Evolutionary conservation across 441 rosid species (phyloP), one percentile per base, ranked within the genome.

Genomic region (Euphorbia schlechtendalii): DNA sequence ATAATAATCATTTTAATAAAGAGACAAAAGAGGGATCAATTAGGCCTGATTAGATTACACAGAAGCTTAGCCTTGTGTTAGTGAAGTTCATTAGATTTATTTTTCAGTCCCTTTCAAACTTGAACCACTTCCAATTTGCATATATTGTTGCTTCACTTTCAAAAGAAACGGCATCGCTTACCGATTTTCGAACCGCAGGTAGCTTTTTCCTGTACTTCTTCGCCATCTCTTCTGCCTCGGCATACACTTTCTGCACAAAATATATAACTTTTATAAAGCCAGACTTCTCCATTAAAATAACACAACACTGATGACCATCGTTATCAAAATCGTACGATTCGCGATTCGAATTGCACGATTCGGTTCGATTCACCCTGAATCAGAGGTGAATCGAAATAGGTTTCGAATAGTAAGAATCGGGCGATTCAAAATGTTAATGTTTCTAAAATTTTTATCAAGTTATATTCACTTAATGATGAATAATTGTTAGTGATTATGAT

Each of bases 91-190:
- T 56, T 27, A 25, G 10, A 52, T 52, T n/a, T 64, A 69, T 64
- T 7, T 18, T 51, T 73, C 18, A 64, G 21, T 77, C 77, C 21
- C 73, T 74, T 78, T 83, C 89, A 46, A 92, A 92, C 76, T 67
- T 84, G 87, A 92, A 88, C 98, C 98, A 92, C 43, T 84, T 80
- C 98, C 97, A 90, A 60, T 92, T 92, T 55, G 96, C 88, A 58
- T 82, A 90, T 55, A 80, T 56, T 48, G 71, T 75, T 70, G 76
- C 84, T 71, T 88, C 96, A 8, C 72, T 71, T 0, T 78, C 81
- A 52, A 81, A 82, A 55, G 83, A 69, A 61, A 73, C 63, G 62
- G 68, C 62, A 55, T 76, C 73, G 27, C 61, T 68, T 60, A 72
- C 84, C 5, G 65, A 34, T 55, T 71, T 76, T 4, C 36, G 36